These are phyloP conservation scores for Chenopodium album DNA, from an alignment of 148 eudicot genomes.

Conservation along the genomic window DNA sequence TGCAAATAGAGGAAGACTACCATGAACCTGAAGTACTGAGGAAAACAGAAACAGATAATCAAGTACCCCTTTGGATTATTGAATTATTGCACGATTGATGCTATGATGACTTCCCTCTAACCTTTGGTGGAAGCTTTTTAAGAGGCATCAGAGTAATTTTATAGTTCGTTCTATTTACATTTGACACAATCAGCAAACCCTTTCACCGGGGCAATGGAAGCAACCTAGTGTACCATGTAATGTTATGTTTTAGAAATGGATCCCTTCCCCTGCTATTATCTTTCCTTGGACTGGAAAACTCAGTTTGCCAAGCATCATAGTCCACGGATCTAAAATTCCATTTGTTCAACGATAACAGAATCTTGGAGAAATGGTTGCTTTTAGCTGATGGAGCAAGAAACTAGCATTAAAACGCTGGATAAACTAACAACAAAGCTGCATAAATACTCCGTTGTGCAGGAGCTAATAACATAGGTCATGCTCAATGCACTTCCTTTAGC, in stretches of 20 bases:
- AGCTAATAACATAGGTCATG: conserved; percentile 74
- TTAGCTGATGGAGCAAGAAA: too few relatives aligned
- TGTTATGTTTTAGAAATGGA: background rate
- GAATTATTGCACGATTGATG: too few relatives aligned
- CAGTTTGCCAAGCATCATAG: background rate
- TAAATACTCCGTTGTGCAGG: conserved; percentile 36
- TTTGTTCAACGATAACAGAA: background rate
- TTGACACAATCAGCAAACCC: background rate
- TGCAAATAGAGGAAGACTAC: background rate
- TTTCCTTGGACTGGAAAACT: background rate
- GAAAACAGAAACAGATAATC: too few relatives aligned
- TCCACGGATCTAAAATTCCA: background rate
- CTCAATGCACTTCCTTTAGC: conserved; percentile 70
- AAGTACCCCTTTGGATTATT: too few relatives aligned
- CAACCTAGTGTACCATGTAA: background rate
- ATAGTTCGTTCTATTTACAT: too few relatives aligned
- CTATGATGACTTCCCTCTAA: too few relatives aligned
- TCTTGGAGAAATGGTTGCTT: too few relatives aligned
- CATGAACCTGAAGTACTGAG: background rate
- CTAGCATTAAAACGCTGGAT: too few relatives aligned
- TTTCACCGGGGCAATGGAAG: background rate
- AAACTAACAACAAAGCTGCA: too few relatives aligned
- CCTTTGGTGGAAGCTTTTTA: too few relatives aligned
- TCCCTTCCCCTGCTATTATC: background rate
- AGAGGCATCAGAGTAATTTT: too few relatives aligned